A percentile compares a stretch with the other conserved stretches of the same genome.
These are phyloP conservation scores for Schizophyllum amplum DNA, from an alignment of 1,284 basidiomycete species.

Conservation along the genomic window DNA sequence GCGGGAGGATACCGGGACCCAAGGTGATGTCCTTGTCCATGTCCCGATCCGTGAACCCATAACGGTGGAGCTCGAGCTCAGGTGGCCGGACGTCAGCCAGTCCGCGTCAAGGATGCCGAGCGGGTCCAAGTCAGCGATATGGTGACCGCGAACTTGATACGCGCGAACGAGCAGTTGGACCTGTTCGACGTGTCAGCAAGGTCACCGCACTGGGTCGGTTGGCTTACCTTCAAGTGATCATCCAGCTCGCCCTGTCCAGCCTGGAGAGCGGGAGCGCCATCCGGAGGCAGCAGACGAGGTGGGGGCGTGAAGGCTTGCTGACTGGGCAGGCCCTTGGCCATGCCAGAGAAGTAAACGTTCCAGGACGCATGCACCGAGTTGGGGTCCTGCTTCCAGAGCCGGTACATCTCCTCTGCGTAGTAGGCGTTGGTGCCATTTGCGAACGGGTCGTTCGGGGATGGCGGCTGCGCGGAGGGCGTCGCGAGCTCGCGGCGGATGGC, in stretches of 20 bases:
- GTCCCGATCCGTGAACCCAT: conserved; percentile 92
- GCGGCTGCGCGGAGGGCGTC: conserved; percentile 32
- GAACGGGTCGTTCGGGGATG: conserved; percentile 72
- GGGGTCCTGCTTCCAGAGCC: conserved; percentile 86
- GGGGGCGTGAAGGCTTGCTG: conserved; percentile 82
- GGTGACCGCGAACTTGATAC: conserved; percentile 98
- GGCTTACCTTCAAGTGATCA: conserved; percentile 84
- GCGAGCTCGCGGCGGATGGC: conserved; percentile 32
- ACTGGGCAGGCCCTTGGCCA: conserved; percentile 85
- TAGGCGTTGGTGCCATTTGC: conserved; percentile 90
- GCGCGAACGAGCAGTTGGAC: conserved; percentile 95
- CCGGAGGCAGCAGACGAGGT: conserved; percentile 64
- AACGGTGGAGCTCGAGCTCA: conserved; percentile 87
- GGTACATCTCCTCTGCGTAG: conserved; percentile 96
- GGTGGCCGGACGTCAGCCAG: conserved; percentile 69
- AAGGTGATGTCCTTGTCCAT: conserved; percentile 92
- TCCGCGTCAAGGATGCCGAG: conserved; percentile 90
- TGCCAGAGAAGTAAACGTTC: conserved; percentile 91
- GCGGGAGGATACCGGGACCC: conserved; percentile 92
- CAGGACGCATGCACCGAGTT: conserved; percentile 91
- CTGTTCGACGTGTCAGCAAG: conserved; percentile 31
- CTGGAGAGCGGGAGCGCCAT: conserved; percentile 75
- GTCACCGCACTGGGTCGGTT: not conserved
- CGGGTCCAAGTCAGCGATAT: conserved; percentile 92
- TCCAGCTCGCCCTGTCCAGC: conserved; percentile 72